Evolutionary conservation across 2,329 filamentous ascomycete species (phyloP).

Genomic region (Clonostachys sp.): DNA sequence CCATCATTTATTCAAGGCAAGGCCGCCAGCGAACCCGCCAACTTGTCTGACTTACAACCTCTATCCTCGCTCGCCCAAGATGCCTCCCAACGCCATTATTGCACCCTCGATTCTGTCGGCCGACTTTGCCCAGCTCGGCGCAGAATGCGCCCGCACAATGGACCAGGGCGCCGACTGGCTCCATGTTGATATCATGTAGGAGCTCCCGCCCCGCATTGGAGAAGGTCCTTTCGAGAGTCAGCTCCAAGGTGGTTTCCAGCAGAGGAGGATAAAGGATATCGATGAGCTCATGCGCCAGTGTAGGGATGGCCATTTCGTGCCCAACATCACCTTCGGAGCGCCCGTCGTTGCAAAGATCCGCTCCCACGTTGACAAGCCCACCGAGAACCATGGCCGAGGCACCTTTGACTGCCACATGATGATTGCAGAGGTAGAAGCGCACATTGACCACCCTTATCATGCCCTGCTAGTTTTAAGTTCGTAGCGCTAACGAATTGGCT

Average conservation of each 20-base stretch:
- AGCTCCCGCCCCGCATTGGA: background rate
- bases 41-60: no score
- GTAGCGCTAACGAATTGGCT: background rate
- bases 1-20: no score
- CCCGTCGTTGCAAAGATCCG: conserved; percentile 95
- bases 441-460: background rate
- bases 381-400: conserved; percentile 67
- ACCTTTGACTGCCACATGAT: conserved; percentile 99
- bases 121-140: conserved; percentile 86
- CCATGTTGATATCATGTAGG: conserved; percentile 85
- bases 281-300: background rate
- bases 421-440: conserved; percentile 77
- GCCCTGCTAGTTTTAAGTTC: background rate
- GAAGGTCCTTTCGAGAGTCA: background rate
- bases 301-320: conserved; percentile 98
- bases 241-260: background rate
- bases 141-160: conserved; percentile 84
- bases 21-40: no score
- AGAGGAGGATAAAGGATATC: background rate
- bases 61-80: conserved; percentile 28
- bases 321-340: conserved; percentile 95
- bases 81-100: conserved; percentile 91
- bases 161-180: conserved; percentile 85
- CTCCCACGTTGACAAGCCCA: conserved; percentile 73
- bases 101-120: conserved; percentile 97